phyloP scores from a whole-genome alignment of 345 rosid genomes.

The Aquilaria sinensis region DNA sequence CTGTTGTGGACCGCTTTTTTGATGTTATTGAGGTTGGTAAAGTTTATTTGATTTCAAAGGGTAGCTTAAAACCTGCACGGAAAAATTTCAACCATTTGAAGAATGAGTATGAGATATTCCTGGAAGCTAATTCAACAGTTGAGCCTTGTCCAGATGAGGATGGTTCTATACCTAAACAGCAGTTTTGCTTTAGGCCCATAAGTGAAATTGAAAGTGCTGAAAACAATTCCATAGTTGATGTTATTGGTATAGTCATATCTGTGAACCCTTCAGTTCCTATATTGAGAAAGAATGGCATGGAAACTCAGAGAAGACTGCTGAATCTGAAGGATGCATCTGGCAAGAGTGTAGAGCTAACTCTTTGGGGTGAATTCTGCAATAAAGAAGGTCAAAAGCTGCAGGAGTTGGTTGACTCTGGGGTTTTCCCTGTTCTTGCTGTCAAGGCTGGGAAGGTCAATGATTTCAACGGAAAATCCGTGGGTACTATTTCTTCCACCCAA shows the following conservation, averaged over 20 bases:
- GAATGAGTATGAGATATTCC: constrained; percentile 83
- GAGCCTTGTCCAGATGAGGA: constrained; percentile 80
- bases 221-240: constrained; percentile 70
- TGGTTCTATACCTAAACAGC: constrained; percentile 77
- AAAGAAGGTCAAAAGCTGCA: constrained; percentile 78
- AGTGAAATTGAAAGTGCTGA: constrained; percentile 75
- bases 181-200: constrained; percentile 75
- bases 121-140: constrained; percentile 75
- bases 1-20: constrained; percentile 73
- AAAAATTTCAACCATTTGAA: constrained; percentile 88
- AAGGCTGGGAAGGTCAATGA: constrained; percentile 87
- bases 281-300: constrained; percentile 91
- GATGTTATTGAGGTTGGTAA: constrained; percentile 71
- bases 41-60: constrained; percentile 82
- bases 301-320: constrained; percentile 82
- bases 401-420: constrained; percentile 65
- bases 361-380: constrained; percentile 92
- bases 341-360: constrained; percentile 66
- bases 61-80: constrained; percentile 80
- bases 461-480: constrained; percentile 80
- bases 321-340: constrained; percentile 80
- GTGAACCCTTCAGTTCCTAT: constrained; percentile 79
- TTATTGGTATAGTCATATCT: constrained; percentile 65
- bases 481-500: constrained; percentile 76
- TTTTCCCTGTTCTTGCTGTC: constrained; percentile 67